Percentiles rank a stretch among this genome's conserved stretches.
Conservation (phyloP, 371 early-diverging fungal genomes). For the Actinomortierella ambigua region DNA sequence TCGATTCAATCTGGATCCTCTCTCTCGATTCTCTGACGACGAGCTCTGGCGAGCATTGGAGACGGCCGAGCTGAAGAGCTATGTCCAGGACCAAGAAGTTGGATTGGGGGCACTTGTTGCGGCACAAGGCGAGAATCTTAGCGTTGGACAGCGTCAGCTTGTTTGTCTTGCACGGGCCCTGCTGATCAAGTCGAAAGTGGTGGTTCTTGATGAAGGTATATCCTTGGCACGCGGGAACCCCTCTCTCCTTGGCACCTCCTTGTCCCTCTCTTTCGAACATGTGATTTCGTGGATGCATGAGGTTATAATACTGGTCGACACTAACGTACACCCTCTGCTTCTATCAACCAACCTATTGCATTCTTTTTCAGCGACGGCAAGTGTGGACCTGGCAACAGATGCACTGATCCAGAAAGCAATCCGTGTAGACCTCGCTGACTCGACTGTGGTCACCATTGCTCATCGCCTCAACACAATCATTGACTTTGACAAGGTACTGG, state of each 20-base stretch:
- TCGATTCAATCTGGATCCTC: conserved; percentile 73
- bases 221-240: too few relatives aligned
- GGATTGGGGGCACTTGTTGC: conserved; percentile 49
- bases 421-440: conserved; percentile 82
- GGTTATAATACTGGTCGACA: background rate
- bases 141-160: conserved; percentile 72
- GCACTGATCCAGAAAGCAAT: conserved; percentile 65
- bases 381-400: conserved; percentile 45
- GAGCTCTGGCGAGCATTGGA: conserved; percentile 64
- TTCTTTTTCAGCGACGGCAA: conserved; percentile 31
- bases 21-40: conserved; percentile 59
- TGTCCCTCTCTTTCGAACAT: too few relatives aligned
- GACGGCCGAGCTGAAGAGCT: conserved; percentile 54
- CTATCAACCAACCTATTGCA: background rate
- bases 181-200: conserved; percentile 51
- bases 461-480: conserved; percentile 65
- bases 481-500: conserved; percentile 48
- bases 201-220: conserved; percentile 64
- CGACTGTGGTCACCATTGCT: conserved; percentile 94
- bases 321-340: background rate
- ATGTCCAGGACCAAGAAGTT: conserved; percentile 50
- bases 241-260: too few relatives aligned
- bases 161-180: conserved; percentile 65
- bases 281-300: too few relatives aligned
- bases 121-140: conserved; percentile 59